Evolutionary conservation across 257 asterid genomes (phyloP).

Genomic region (Paulownia fortunei): DNA sequence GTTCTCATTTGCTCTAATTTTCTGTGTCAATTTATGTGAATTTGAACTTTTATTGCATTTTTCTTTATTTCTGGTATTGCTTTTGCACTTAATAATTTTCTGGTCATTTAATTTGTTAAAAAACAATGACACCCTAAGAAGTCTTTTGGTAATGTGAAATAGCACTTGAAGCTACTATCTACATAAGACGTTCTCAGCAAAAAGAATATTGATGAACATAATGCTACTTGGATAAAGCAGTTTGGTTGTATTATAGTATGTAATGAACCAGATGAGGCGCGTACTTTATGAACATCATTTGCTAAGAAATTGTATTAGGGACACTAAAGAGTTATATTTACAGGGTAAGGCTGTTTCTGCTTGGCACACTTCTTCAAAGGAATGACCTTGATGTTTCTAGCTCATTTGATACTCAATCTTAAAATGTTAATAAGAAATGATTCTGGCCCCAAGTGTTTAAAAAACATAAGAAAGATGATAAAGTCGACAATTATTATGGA

Average conservation of each 20-base stretch:
- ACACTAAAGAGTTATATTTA: not conserved
- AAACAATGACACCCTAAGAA: constrained; percentile 13
- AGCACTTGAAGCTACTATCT: constrained; percentile 2
- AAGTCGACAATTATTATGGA: constrained; percentile 24
- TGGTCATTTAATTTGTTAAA: constrained; percentile 18
- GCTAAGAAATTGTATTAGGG: constrained; percentile 10
- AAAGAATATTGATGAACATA: constrained; percentile 15
- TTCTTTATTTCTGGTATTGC: constrained; percentile 14
- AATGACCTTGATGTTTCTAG: constrained; percentile 14
- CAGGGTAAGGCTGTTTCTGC: not conserved
- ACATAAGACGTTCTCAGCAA: not conserved
- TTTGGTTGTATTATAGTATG: constrained; percentile 10
- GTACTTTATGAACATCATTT: constrained; percentile 14
- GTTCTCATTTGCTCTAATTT: not conserved
- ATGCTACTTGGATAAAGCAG: constrained; percentile 7
- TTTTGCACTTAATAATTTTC: constrained; percentile 7
- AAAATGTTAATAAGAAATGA: constrained; percentile 22
- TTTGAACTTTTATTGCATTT: not conserved
- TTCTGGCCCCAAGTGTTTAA: constrained; percentile 3
- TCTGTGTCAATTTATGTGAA: constrained; percentile 6
- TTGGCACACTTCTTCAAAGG: constrained; percentile 2
- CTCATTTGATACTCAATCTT: constrained; percentile 22
- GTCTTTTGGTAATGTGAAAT: constrained; percentile 20
- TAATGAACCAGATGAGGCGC: constrained; percentile 2
- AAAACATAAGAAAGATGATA: constrained; percentile 13